These are phyloP conservation scores for Carex myosuroides DNA, from an alignment of 176 grass and related monocot species.

Conservation along the genomic window DNA sequence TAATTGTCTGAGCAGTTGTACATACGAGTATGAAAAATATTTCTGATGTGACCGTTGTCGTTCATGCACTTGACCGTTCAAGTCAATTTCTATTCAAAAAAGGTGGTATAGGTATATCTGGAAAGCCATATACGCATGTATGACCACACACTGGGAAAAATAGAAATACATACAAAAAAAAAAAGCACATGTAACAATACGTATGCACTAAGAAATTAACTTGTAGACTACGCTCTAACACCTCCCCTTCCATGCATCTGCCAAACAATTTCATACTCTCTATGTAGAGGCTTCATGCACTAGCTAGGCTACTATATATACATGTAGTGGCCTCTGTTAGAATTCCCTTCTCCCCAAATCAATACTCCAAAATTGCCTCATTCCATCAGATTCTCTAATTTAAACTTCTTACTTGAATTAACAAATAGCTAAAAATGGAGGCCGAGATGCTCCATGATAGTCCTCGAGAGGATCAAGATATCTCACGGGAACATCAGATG, in stretches of 20 bases:
- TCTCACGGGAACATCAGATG: neutral
- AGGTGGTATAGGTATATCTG: neutral
- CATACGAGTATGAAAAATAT: neutral
- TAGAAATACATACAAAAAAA: neutral
- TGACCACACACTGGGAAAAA: neutral
- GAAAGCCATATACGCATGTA: neutral
- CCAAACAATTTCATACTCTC: conserved; percentile 9
- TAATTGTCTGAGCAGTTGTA: neutral
- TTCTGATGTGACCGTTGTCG: neutral
- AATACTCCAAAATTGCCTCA: neutral
- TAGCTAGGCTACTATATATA: neutral
- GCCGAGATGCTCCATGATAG: neutral
- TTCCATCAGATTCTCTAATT: neutral
- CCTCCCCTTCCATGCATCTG: conserved; percentile 10
- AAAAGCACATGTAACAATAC: neutral
- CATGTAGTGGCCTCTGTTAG: neutral
- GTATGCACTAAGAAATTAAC: neutral
- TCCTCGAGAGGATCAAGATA: neutral
- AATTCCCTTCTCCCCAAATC: neutral
- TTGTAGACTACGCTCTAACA: neutral
- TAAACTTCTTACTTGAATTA: neutral
- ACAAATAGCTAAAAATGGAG: neutral
- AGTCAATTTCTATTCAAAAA: neutral
- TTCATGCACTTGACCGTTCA: neutral
- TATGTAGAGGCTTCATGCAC: neutral